Base-by-base conservation (phyloP, 768 basidiomycete species). In the Mycena rosella region DNA sequence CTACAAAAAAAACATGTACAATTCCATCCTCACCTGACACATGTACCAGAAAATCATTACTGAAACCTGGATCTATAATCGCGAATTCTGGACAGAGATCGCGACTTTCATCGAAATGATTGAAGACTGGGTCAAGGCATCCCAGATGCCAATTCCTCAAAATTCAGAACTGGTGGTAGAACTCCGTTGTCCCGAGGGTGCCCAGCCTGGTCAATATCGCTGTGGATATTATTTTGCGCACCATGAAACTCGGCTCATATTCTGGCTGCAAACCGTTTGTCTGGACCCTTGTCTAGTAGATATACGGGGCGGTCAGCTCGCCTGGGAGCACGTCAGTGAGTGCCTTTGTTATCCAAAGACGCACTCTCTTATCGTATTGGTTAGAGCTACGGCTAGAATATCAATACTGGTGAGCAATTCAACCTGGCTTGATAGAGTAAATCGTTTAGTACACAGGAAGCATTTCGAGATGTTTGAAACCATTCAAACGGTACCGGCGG, bases 201-300 rank as follows among this genome's bases (percentile, higher is more conserved):
- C 38, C 10, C 32, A 36, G 20, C 3, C 24, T 20, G 26, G 17
- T 13, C 47, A 32, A 29, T 24, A 2, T 7, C 18, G 8, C n/a
- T 63, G 62, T n/a, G 53, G 44, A 38, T 56, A 57, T 51, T 64
- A 64, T 51, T 56, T 40, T 24, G 63, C 36, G 9, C 34, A 48
- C 20, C 4, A 29, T 45, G 24, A 47, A 18, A 49, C 22, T 36
- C 54, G 47, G 9, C 18, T 1, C 15, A 51, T 64, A 22, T 57
- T 57, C 22, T 64, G 63, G 54, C 17, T 57, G 22, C 34, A 64
- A 3, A 34, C 38, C 2, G 10, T 49, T 13, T 15, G 26, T 1
- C 29, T 64, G 9, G 55, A 56, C 34, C 15, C 17, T 0, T 62
- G 22, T 24, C 38, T 64, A 10, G 6, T 1, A 3, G 47, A 57